phyloP scores from a whole-genome alignment of 2,329 filamentous ascomycete genomes.

The Ophiosphaerella herpotricha region DNA sequence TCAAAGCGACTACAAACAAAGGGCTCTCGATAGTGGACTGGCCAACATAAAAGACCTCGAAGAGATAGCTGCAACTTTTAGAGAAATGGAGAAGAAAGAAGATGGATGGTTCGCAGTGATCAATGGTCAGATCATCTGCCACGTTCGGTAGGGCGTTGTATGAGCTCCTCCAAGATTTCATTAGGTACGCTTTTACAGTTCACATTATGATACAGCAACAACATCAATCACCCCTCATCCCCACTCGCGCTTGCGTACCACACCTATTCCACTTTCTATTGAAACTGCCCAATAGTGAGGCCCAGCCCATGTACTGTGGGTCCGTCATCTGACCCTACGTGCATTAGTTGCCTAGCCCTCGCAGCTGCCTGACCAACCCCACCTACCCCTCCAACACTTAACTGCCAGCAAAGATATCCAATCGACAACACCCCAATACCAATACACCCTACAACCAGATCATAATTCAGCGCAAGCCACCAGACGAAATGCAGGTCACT shows the following conservation, averaged over 20 bases:
- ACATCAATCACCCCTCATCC: neutral
- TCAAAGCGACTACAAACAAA: slow-evolving; percentile 43
- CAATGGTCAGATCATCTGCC: slow-evolving; percentile 50
- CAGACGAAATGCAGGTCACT: slow-evolving; percentile 33
- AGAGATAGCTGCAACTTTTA: slow-evolving; percentile 46
- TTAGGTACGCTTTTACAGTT: neutral
- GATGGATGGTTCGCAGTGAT: slow-evolving; percentile 50
- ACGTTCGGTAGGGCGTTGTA: slow-evolving; percentile 21
- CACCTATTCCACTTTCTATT: slow-evolving; percentile 11
- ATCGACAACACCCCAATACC: neutral
- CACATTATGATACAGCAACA: neutral
- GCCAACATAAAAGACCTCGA: slow-evolving; percentile 48
- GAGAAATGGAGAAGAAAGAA: slow-evolving; percentile 48
- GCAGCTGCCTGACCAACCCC: slow-evolving; percentile 34
- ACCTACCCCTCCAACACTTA: slow-evolving; percentile 35
- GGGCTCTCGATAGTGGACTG: slow-evolving; percentile 44
- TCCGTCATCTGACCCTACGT: slow-evolving; percentile 39
- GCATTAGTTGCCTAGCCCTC: slow-evolving; percentile 26
- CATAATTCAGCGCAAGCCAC: neutral
- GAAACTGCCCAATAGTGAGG: slow-evolving; percentile 26
- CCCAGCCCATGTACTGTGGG: slow-evolving; percentile 22
- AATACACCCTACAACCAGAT: neutral
- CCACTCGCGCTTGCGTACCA: slow-evolving; percentile 1
- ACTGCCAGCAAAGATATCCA: slow-evolving; percentile 15
- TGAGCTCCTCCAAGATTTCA: neutral